phyloP scores from a whole-genome alignment of 2,329 filamentous ascomycete species.

The Fusarium sp. region DNA sequence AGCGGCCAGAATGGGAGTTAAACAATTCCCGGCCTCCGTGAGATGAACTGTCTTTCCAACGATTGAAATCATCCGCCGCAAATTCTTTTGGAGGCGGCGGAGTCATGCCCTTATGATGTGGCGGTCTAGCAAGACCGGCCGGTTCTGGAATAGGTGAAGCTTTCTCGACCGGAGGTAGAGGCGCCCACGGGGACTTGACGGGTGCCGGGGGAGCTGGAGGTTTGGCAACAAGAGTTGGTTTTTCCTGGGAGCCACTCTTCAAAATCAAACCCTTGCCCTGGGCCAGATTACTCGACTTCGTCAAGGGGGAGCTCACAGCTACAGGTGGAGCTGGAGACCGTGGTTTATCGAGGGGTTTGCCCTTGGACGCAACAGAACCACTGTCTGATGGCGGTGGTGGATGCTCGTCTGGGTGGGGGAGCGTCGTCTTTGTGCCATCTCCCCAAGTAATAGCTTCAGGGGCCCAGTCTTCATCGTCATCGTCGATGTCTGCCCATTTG shows the following conservation, averaged over 20 bases:
- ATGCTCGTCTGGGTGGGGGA: constrained; percentile 70
- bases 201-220: constrained; percentile 74
- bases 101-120: constrained; percentile 63
- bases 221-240: constrained; percentile 78
- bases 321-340: constrained; percentile 55
- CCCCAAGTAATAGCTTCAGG: constrained; percentile 89
- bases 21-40: constrained; percentile 80
- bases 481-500: constrained; percentile 91
- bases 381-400: constrained; percentile 45
- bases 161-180: constrained; percentile 85
- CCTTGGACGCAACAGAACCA: constrained; percentile 36
- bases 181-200: constrained; percentile 91
- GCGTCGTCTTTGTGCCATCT: constrained; percentile 84
- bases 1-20: constrained; percentile 94
- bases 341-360: constrained; percentile 53
- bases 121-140: constrained; percentile 57
- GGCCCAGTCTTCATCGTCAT: constrained; percentile 88
- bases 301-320: constrained; percentile 51
- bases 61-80: constrained; percentile 91
- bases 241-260: constrained; percentile 72
- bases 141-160: constrained; percentile 74
- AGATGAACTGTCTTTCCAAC: constrained; percentile 79
- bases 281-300: constrained; percentile 59
- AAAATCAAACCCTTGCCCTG: constrained; percentile 71
- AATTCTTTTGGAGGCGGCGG: constrained; percentile 76